phyloP scores from a whole-genome alignment of 495 filamentous ascomycete species.

The Thermothielavioides terrestris region DNA sequence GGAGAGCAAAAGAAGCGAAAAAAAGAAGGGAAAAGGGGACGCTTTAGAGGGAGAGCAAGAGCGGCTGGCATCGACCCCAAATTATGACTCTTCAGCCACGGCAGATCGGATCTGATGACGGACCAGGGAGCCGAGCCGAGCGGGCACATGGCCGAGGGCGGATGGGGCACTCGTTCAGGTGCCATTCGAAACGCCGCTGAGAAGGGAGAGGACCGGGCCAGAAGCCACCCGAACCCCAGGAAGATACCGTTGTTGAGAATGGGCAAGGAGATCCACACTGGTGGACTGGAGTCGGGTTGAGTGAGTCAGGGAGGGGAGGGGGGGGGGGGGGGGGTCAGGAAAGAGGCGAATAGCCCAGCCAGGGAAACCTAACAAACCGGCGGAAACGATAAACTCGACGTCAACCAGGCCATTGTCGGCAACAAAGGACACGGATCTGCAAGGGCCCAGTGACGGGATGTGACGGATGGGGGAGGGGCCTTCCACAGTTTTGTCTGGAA shows the following conservation, averaged over 20 bases:
- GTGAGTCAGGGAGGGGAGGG: background rate
- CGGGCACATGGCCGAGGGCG: slow-evolving; percentile 7
- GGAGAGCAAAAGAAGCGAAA: background rate
- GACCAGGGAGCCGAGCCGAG: slow-evolving; percentile 15
- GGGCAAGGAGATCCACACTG: slow-evolving; percentile 5
- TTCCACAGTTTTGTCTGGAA: too few species aligned
- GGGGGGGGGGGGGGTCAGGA: background rate
- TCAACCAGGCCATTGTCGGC: background rate
- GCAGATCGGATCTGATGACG: slow-evolving; percentile 12
- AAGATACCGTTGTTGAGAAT: too few species aligned
- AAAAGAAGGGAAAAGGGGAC: background rate
- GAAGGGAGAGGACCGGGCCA: background rate
- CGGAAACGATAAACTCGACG: background rate
- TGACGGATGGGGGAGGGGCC: slow-evolving; percentile 18
- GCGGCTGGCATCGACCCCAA: background rate
- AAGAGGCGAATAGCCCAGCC: background rate
- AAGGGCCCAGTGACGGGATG: slow-evolving; percentile 16
- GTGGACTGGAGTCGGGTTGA: too few species aligned
- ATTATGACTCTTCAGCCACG: slow-evolving; percentile 13
- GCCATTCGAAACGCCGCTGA: too few species aligned
- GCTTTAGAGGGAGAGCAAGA: background rate
- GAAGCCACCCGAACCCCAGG: background rate
- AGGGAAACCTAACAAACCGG: too few species aligned
- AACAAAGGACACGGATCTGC: slow-evolving; percentile 3
- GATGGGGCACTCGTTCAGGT: background rate